These are phyloP conservation scores for Solanum sparsipilum DNA, from an alignment of 257 asterid species.

Conservation along the genomic window DNA sequence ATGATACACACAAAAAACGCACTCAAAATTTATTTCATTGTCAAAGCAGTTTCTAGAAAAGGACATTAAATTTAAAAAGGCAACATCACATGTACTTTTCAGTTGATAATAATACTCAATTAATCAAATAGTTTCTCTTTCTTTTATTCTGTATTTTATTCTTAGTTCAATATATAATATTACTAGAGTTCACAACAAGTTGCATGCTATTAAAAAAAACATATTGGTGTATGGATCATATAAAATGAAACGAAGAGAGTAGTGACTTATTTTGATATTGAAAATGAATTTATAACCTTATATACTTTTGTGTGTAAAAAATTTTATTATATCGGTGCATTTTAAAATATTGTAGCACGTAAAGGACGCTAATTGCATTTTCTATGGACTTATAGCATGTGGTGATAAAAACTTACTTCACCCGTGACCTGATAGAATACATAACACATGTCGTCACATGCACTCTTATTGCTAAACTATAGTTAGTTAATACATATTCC, in stretches of 20 bases:
- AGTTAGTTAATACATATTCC: background rate
- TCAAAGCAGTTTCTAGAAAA: slow-evolving; percentile 17
- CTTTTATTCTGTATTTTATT: background rate
- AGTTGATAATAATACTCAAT: background rate
- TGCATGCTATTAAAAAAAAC: background rate
- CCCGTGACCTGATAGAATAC: background rate
- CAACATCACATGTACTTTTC: slow-evolving; percentile 19
- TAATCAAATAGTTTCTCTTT: background rate
- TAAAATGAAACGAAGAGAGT: too few species aligned
- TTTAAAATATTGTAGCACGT: background rate
- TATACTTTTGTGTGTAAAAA: background rate
- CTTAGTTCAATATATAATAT: background rate
- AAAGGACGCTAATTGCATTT: background rate
- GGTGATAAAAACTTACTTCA: background rate
- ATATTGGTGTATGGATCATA: rapidly evolving
- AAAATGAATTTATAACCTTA: background rate
- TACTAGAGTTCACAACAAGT: background rate
- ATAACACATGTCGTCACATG: background rate
- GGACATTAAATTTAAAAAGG: slow-evolving; percentile 35
- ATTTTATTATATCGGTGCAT: background rate
- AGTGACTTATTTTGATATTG: background rate
- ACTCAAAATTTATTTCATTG: background rate
- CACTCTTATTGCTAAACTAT: background rate
- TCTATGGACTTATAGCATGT: background rate
- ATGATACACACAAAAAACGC: background rate